Percentiles rank a stretch among this genome's conserved stretches.
Evolutionary conservation across 108 stramenopile genomes (phyloP).

Genomic region (Epipyxis sp.): DNA sequence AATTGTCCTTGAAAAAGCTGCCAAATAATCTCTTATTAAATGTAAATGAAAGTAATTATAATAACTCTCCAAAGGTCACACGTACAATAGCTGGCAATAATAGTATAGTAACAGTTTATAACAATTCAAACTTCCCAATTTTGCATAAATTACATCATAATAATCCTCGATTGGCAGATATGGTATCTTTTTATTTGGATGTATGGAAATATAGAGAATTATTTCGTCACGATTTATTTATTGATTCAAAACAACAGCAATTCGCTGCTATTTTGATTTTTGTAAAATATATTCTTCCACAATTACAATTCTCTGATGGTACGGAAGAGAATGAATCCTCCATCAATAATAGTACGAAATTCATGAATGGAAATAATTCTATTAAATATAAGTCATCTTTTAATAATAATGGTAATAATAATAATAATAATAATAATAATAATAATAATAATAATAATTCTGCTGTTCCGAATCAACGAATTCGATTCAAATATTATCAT

Average conservation of each 20-base stretch:
- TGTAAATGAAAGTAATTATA: not conserved
- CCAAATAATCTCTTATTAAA: not conserved
- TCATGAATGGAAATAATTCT: too few species aligned
- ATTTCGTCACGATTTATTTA: constrained; percentile 8
- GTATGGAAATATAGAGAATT: not conserved
- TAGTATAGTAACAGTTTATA: too few species aligned
- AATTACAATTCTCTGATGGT: not conserved
- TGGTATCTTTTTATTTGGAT: not conserved
- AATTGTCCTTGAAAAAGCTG: not conserved
- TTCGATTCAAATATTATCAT: too few species aligned
- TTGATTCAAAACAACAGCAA: not conserved
- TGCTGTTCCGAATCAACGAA: too few species aligned
- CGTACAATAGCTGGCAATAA: too few species aligned
- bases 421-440: too few species aligned
- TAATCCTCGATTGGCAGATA: not conserved
- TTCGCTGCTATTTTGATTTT: not conserved
- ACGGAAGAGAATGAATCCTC: not conserved
- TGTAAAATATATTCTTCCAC: not conserved
- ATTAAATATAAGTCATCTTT: too few species aligned
- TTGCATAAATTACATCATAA: not conserved
- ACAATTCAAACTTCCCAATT: not conserved
- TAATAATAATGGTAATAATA: too few species aligned
- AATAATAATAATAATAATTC: too few species aligned
- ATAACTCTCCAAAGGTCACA: not conserved
- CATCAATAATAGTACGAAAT: too few species aligned